Evolutionary conservation across 2,329 filamentous ascomycete species (phyloP).

Genomic region (Cladobotryum mycophilum): DNA sequence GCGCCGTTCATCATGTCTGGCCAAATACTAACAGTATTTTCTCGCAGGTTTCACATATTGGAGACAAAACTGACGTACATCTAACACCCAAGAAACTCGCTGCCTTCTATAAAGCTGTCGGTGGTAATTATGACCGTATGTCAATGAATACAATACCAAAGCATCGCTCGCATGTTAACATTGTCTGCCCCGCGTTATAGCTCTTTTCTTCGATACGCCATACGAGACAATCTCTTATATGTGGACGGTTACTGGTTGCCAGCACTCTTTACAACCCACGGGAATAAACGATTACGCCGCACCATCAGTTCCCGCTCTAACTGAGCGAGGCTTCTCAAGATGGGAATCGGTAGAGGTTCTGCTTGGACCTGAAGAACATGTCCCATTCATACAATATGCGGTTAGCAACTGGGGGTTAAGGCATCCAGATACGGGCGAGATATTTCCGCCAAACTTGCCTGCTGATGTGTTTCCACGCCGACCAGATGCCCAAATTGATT

Average conservation of each 20-base stretch:
- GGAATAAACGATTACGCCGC: constrained; percentile 64
- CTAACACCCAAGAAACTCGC: constrained; percentile 65
- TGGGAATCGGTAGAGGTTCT: constrained; percentile 93
- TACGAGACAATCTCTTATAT: constrained; percentile 78
- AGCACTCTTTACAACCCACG: constrained; percentile 71
- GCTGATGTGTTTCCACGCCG: constrained; percentile 60
- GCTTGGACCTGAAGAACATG: constrained; percentile 81
- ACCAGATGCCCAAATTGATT: constrained; percentile 72
- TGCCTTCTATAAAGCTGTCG: constrained; percentile 69
- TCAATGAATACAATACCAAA: not conserved
- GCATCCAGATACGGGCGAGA: constrained; percentile 65
- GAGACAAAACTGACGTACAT: constrained; percentile 46
- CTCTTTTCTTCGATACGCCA: constrained; percentile 71
- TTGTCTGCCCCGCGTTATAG: constrained; percentile 26
- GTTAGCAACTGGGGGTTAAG: constrained; percentile 70
- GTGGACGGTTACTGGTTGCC: constrained; percentile 85
- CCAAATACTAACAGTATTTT: constrained; percentile 4
- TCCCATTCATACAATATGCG: constrained; percentile 73
- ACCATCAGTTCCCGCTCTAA: constrained; percentile 77
- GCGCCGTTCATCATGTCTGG: not conserved
- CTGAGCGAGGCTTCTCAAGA: constrained; percentile 76
- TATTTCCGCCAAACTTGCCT: constrained; percentile 56
- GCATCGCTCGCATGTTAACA: not conserved
- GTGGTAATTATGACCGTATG: constrained; percentile 66
- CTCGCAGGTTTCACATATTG: constrained; percentile 49